Percentiles rank a stretch among this genome's conserved stretches.
Conservation (phyloP, 331 rosid genomes). For the Dryas integrifolia region DNA sequence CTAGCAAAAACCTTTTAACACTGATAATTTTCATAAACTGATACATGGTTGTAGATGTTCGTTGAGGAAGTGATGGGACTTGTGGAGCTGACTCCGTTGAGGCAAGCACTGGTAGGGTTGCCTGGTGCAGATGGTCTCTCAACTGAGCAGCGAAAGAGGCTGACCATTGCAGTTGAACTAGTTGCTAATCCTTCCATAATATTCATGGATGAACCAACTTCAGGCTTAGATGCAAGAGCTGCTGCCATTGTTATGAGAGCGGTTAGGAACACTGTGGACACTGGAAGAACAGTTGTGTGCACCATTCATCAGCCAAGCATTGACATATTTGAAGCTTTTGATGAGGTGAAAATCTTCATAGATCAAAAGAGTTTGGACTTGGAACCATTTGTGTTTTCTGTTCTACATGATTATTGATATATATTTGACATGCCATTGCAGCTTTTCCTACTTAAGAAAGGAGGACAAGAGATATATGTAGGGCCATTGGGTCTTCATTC, state of each 20-base stretch:
- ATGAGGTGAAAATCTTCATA: conserved; percentile 18
- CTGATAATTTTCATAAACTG: not conserved
- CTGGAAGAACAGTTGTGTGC: conserved; percentile 48
- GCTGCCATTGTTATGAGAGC: conserved; percentile 80
- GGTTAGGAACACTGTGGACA: conserved; percentile 61
- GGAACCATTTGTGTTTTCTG: not conserved
- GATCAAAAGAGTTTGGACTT: not conserved
- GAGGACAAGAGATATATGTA: conserved; percentile 61
- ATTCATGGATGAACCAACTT: conserved; percentile 75
- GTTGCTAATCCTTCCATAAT: conserved; percentile 47
- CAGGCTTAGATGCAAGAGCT: conserved; percentile 75
- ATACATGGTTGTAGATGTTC: conserved; percentile 50
- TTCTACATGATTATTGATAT: not conserved
- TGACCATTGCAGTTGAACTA: conserved; percentile 43
- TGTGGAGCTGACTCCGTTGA: conserved; percentile 53
- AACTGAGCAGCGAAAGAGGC: conserved; percentile 69
- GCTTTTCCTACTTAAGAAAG: conserved; percentile 70
- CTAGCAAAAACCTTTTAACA: no score
- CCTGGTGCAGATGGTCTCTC: conserved; percentile 70
- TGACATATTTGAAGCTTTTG: conserved; percentile 39
- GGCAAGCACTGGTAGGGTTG: conserved; percentile 58
- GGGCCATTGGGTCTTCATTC: conserved; percentile 71
- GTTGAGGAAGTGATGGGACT: conserved; percentile 74
- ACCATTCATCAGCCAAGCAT: conserved; percentile 47
- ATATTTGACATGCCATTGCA: conserved; percentile 29